phyloP scores from a whole-genome alignment of 345 rosid species.

The Eucalyptus microcorys region DNA sequence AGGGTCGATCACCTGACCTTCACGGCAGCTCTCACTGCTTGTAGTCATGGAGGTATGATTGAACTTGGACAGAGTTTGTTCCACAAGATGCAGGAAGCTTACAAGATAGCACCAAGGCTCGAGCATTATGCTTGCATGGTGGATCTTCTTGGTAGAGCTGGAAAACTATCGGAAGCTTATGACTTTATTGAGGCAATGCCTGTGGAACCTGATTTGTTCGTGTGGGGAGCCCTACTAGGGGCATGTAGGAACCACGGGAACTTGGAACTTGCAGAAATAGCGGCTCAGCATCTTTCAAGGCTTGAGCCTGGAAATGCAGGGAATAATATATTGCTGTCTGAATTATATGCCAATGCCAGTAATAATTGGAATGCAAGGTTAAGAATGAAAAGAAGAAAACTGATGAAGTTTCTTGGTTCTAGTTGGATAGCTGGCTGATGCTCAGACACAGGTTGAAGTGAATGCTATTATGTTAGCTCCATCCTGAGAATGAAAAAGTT shows the following conservation, averaged over 20 bases:
- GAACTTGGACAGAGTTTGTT: conserved; percentile 59
- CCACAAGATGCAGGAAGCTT: conserved; percentile 47
- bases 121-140: conserved; percentile 85
- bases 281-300: conserved; percentile 45
- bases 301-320: conserved; percentile 72
- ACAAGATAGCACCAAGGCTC: conserved; percentile 45
- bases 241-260: conserved; percentile 73
- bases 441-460: background rate
- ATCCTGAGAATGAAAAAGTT: background rate
- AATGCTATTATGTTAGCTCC: background rate
- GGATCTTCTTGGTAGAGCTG: conserved; percentile 79
- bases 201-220: conserved; percentile 62
- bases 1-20: conserved; percentile 70
- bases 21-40: conserved; percentile 71
- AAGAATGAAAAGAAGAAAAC: conserved; percentile 39
- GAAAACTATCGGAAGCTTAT: conserved; percentile 56
- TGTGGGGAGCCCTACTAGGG: conserved; percentile 87
- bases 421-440: conserved; percentile 47
- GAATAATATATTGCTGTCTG: conserved; percentile 32
- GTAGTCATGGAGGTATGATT: conserved; percentile 62
- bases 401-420: conserved; percentile 39
- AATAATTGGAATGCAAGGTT: conserved; percentile 24
- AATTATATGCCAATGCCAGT: conserved; percentile 53
- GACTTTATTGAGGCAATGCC: conserved; percentile 44
- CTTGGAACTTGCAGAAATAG: conserved; percentile 53